These are phyloP conservation scores for Vitis rotundifolia DNA, from an alignment of 164 flowering plant species.

Conservation along the genomic window DNA sequence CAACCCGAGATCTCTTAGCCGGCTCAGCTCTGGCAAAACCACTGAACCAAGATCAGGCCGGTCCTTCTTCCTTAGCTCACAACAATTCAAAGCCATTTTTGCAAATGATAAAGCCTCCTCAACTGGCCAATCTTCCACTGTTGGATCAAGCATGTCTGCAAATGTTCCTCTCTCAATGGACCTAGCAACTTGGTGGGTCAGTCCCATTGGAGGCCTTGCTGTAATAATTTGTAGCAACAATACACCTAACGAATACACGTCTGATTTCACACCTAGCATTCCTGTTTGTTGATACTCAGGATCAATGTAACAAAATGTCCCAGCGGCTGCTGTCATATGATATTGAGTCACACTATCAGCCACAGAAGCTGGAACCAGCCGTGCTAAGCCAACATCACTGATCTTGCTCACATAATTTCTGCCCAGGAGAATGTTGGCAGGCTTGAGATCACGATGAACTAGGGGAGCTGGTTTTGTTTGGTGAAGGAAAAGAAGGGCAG, in stretches of 20 bases:
- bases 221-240: slow-evolving; percentile 54
- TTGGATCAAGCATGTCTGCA: slow-evolving; percentile 44
- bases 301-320: slow-evolving; percentile 68
- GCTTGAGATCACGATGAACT: slow-evolving; percentile 74
- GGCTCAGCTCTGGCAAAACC: slow-evolving; percentile 47
- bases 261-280: slow-evolving; percentile 53
- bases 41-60: slow-evolving; percentile 47
- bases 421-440: slow-evolving; percentile 65
- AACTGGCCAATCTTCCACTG: slow-evolving; percentile 52
- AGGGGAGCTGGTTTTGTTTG: slow-evolving; percentile 57
- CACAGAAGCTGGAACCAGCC: slow-evolving; percentile 51
- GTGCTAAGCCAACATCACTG: slow-evolving; percentile 60
- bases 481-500: slow-evolving; percentile 59
- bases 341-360: slow-evolving; percentile 45
- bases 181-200: slow-evolving; percentile 40
- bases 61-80: slow-evolving; percentile 60
- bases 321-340: slow-evolving; percentile 60
- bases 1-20: slow-evolving; percentile 36
- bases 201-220: slow-evolving; percentile 52
- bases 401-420: slow-evolving; percentile 46
- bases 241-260: slow-evolving; percentile 56
- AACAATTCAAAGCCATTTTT: slow-evolving; percentile 44
- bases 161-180: slow-evolving; percentile 45
- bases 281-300: slow-evolving; percentile 74
- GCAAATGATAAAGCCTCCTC: slow-evolving; percentile 45